Percentiles rank a stretch among this genome's conserved stretches.
Evolutionary conservation across 2,329 filamentous ascomycete genomes (phyloP).

Genomic region (Talaromyces sp.): DNA sequence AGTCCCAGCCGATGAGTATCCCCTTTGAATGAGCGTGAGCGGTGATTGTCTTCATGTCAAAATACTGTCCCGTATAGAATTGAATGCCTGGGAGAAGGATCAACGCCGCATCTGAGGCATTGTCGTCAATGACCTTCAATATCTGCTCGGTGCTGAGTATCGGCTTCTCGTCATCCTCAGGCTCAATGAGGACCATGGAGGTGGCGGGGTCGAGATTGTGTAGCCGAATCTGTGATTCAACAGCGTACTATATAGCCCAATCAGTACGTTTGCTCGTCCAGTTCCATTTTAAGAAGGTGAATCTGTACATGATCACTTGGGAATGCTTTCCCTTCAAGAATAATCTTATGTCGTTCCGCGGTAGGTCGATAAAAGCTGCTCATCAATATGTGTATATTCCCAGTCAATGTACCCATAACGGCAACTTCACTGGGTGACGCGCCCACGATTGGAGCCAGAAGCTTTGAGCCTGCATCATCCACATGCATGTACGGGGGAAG

Average conservation of each 20-base stretch:
- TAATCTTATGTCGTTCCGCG: constrained; percentile 64
- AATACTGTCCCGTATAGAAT: constrained; percentile 85
- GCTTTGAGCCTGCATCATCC: constrained; percentile 65
- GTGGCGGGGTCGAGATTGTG: constrained; percentile 62
- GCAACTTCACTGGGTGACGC: constrained; percentile 69
- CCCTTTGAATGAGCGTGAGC: constrained; percentile 65
- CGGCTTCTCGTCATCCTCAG: constrained; percentile 48
- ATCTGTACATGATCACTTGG: constrained; percentile 68
- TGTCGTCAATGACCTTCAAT: constrained; percentile 65
- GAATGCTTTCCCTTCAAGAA: constrained; percentile 86
- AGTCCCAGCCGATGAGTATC: constrained; percentile 77
- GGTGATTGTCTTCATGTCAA: constrained; percentile 78
- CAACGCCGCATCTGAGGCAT: constrained; percentile 67
- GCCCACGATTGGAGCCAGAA: constrained; percentile 70
- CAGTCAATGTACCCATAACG: constrained; percentile 81
- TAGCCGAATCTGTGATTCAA: constrained; percentile 72
- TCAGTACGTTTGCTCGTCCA: constrained; percentile 12
- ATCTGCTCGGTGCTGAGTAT: constrained; percentile 67
- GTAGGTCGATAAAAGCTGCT: constrained; percentile 76
- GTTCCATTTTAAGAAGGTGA: neutral
- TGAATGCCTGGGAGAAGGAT: constrained; percentile 82
- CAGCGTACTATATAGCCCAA: constrained; percentile 60
- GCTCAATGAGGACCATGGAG: constrained; percentile 69
- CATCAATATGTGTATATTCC: constrained; percentile 76
- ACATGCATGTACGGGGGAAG: constrained; percentile 71